Conservation (phyloP, 805 yeast genomes). For the Suhomyces vadensis region DNA sequence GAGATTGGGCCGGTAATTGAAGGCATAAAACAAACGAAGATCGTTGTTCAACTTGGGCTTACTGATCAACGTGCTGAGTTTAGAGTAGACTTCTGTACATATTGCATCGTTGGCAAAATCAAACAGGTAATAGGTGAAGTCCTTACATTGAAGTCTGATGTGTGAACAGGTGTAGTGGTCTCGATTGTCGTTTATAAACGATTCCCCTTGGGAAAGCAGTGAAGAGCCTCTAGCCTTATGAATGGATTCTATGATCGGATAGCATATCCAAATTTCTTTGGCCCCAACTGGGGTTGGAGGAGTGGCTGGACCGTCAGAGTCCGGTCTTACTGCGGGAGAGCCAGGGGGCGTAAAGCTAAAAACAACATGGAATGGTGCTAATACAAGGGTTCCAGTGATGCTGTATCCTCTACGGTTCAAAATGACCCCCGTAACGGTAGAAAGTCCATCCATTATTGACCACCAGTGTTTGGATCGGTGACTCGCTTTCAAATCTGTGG, state of each 20-base stretch:
- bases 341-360: conserved; percentile 30
- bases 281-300: background rate
- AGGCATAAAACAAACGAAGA: conserved; percentile 65
- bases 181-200: conserved; percentile 6
- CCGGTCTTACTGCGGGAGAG: background rate
- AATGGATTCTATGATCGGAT: conserved; percentile 74
- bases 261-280: conserved; percentile 87
- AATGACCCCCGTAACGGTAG: conserved; percentile 38
- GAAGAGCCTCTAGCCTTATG: conserved; percentile 56
- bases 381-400: conserved; percentile 37
- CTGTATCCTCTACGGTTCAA: conserved; percentile 41
- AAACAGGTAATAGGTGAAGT: conserved; percentile 77
- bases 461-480: too few species aligned
- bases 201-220: background rate
- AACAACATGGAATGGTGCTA: conserved; percentile 40
- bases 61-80: conserved; percentile 66
- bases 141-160: conserved; percentile 76
- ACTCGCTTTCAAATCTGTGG: too few species aligned
- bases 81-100: conserved; percentile 71
- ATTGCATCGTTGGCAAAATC: conserved; percentile 62
- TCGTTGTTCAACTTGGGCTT: conserved; percentile 50
- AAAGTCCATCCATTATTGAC: conserved; percentile 6
- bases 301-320: background rate
- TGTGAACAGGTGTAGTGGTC: conserved; percentile 49
- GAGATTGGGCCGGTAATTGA: conserved; percentile 71